A percentile compares a stretch with the other conserved stretches of the same genome.
phyloP scores from a whole-genome alignment of 1,284 basidiomycete species.

The Trichosporon inkin region DNA sequence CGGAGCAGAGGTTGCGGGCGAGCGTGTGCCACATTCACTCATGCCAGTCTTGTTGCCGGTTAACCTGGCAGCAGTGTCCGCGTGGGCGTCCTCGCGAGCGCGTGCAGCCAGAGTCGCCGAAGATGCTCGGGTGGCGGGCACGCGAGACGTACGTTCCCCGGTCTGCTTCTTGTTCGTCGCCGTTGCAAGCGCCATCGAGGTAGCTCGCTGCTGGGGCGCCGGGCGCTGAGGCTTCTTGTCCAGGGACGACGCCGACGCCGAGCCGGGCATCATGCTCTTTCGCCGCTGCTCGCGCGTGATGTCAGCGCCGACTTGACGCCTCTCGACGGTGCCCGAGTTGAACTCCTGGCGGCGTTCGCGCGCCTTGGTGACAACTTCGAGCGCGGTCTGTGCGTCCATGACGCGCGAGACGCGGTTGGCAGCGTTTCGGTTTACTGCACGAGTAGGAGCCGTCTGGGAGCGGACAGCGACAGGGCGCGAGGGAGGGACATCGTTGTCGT shows the following conservation, averaged over 20 bases:
- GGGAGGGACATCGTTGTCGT: conserved; percentile 13
- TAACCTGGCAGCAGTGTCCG: conserved; percentile 2
- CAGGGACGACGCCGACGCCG: conserved; percentile 3
- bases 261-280: conserved; percentile 12
- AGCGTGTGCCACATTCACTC: conserved; percentile 13
- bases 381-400: conserved; percentile 18
- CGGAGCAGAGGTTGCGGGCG: conserved; percentile 13
- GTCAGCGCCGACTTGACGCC: conserved; percentile 22
- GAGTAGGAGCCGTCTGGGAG: conserved; percentile 23
- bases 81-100: conserved; percentile 2
- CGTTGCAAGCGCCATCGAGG: conserved; percentile 7
- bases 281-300: conserved; percentile 17
- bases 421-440: conserved; percentile 4
- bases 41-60: neutral
- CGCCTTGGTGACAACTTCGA: conserved; percentile 33
- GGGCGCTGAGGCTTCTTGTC: neutral
- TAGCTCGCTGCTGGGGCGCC: conserved; percentile 2
- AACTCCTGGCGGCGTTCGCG: conserved; percentile 34
- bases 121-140: neutral
- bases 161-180: neutral
- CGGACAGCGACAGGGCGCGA: conserved; percentile 9
- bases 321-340: conserved; percentile 30
- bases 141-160: neutral
- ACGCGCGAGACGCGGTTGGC: conserved; percentile 32
- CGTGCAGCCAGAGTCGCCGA: neutral